Percentiles rank a stretch among this genome's conserved stretches.
Evolutionary conservation across 164 flowering plant species (phyloP).

Genomic region (Buxus sempervirens): DNA sequence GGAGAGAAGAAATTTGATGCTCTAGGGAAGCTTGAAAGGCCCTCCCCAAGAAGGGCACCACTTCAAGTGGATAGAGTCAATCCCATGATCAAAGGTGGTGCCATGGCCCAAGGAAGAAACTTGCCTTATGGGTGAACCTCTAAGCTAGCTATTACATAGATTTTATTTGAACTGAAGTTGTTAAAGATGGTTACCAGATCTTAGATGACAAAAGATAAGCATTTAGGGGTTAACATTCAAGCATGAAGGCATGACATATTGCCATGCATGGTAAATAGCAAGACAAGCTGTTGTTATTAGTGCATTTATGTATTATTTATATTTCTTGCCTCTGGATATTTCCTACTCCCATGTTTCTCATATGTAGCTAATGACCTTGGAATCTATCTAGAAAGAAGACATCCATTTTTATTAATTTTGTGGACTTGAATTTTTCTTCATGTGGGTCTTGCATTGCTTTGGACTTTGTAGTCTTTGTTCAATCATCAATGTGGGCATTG

Average conservation of each 20-base stretch:
- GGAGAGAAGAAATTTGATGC: slow-evolving; percentile 45
- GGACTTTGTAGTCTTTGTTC: slow-evolving; percentile 5
- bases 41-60: slow-evolving; percentile 58
- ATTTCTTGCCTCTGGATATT: no score
- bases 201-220: not conserved
- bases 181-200: not conserved
- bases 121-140: slow-evolving; percentile 49
- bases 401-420: not conserved
- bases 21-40: slow-evolving; percentile 56
- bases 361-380: not conserved
- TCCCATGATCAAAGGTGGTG: slow-evolving; percentile 42
- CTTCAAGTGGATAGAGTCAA: slow-evolving; percentile 33
- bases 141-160: not conserved
- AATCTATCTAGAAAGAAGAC: slow-evolving; percentile 5
- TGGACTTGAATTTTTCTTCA: slow-evolving; percentile 1
- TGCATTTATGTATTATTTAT: not conserved
- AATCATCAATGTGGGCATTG: slow-evolving; percentile 5
- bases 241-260: slow-evolving; percentile 8
- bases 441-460: slow-evolving; percentile 6
- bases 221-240: slow-evolving; percentile 2
- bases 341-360: not conserved
- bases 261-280: slow-evolving; percentile 21
- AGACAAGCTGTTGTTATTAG: not conserved
- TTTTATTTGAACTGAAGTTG: not conserved
- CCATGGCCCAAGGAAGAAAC: slow-evolving; percentile 37